Conservation (phyloP, 306 rosid species). For the Phaseolus lunatus region DNA sequence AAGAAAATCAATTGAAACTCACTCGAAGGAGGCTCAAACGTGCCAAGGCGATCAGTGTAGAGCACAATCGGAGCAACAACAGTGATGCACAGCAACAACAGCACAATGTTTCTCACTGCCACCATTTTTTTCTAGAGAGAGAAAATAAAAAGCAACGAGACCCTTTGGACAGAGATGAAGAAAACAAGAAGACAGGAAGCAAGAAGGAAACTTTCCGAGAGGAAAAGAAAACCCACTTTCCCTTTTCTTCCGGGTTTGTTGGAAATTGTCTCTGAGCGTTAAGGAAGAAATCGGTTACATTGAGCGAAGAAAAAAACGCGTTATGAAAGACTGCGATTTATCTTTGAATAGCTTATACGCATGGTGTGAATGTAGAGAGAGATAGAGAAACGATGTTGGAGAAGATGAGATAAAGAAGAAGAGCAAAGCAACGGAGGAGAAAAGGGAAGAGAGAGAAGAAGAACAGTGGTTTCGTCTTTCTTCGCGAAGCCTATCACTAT, state of each 20-base stretch:
- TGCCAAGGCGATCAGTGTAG: constrained; percentile 84
- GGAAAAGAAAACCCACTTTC: constrained; percentile 45
- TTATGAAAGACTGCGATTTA: background rate
- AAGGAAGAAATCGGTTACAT: constrained; percentile 34
- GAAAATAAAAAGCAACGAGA: background rate
- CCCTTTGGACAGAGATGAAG: constrained; percentile 10
- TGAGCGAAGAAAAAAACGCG: background rate
- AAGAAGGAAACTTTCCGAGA: constrained; percentile 29
- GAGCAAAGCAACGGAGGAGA: constrained; percentile 4
- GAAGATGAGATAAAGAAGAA: background rate
- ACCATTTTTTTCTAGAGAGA: constrained; percentile 45
- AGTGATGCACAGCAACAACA: constrained; percentile 67
- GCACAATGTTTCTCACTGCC: constrained; percentile 76
- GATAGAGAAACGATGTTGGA: background rate
- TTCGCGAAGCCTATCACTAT: background rate
- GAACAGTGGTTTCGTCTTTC: background rate
- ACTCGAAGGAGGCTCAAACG: constrained; percentile 65
- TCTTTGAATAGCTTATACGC: background rate
- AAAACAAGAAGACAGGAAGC: constrained; percentile 11
- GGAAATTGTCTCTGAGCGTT: constrained; percentile 14
- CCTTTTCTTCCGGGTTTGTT: constrained; percentile 7
- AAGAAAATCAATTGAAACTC: constrained; percentile 42
- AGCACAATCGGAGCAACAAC: constrained; percentile 91
- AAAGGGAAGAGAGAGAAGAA: background rate
- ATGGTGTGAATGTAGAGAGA: background rate